Evolutionary conservation across 768 basidiomycete genomes (phyloP).

Genomic region (Naganishia antarctica): DNA sequence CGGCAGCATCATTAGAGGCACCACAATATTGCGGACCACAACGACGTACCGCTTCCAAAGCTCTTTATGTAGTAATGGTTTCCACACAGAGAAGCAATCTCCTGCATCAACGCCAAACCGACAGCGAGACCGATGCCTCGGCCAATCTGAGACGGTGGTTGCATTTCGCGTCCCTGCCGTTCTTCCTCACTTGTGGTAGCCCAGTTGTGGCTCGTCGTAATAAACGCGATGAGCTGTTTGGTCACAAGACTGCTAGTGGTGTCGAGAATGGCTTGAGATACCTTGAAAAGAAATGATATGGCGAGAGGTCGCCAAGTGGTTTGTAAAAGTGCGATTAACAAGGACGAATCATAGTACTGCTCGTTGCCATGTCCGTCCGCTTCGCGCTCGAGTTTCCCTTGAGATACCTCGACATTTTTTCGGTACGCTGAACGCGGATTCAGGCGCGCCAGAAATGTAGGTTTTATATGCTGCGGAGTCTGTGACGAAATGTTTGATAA

Average conservation of each 20-base stretch:
- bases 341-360: slow-evolving; percentile 5
- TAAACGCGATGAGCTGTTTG: slow-evolving; percentile 61
- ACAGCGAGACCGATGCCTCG: slow-evolving; percentile 62
- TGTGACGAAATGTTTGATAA: too few relatives aligned
- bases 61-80: background rate
- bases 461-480: too few relatives aligned
- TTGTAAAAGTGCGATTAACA: background rate
- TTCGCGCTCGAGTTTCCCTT: background rate
- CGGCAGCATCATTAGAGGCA: background rate
- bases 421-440: background rate
- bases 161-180: background rate
- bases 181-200: slow-evolving; percentile 46
- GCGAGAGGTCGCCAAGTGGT: background rate
- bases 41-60: background rate
- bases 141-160: slow-evolving; percentile 55
- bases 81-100: slow-evolving; percentile 32
- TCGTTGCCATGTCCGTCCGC: background rate
- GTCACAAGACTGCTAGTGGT: slow-evolving; percentile 46
- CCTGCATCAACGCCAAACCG: slow-evolving; percentile 62
- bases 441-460: background rate
- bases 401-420: background rate
- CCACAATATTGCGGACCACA: background rate
- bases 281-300: background rate
- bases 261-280: background rate
- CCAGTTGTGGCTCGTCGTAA: slow-evolving; percentile 55